Base-by-base conservation (phyloP, 768 basidiomycete species). In the Pholiota conissans region DNA sequence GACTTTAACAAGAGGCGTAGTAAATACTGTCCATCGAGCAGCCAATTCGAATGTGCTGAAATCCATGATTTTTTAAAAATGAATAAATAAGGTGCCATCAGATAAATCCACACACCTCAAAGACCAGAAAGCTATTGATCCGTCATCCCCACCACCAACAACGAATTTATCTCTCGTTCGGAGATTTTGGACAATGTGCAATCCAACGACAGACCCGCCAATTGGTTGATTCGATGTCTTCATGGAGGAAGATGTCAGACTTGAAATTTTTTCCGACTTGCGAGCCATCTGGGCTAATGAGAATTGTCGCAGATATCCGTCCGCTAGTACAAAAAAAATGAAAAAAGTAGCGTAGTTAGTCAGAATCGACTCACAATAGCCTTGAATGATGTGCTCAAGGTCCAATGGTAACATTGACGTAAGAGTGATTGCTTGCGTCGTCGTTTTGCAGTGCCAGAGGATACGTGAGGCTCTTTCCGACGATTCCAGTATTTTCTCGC, bases 91-190 rank as follows among this genome's bases (percentile, higher is more conserved):
- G 11, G 6, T n/a, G 13, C 24, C 9, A 42, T 14, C 0, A 2
- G 20, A 18, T 39, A 55, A 26, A 37, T 6, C 9, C 13, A 28
- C 56, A 40, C 67, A 93, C 91, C 78, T 79, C 6, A 82, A 61
- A 2, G 80, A 76, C 92, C 91, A 95, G 55, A 92, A 75, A 0
- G 83, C 84, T 24, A 95, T 79, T 0, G 87, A 85, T 3, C 93
- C 93, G 63, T 92, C 90, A 56, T 90, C 87, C 0, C 80, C 82
- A 2, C 93, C 91, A 13, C 89, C 92, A 13, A 92, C 72, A 14
- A 95, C 73, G 29, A 84, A 81, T 16, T 73, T 79, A 58, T 90
- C 84, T 34, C 79, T 80, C 0, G 85, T 88, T 34, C 84, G 69
- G 16, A 76, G 73, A 61, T 89, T 87, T 49, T 81, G 78, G 8